Evolutionary conservation across 2,329 filamentous ascomycete genomes (phyloP).

Genomic region (Metarhizium robertsii): DNA sequence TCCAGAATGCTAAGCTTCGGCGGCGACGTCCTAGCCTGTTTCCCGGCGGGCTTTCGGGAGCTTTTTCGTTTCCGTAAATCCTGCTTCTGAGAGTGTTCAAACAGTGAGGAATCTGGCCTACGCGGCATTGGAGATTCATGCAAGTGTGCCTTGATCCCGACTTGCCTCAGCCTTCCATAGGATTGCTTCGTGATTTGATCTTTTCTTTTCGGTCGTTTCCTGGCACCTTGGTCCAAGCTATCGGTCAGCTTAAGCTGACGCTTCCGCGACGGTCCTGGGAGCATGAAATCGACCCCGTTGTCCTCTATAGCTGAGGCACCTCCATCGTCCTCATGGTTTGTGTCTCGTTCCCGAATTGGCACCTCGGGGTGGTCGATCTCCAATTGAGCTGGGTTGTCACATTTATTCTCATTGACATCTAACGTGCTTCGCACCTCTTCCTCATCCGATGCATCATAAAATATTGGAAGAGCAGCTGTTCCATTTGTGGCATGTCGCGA

Average conservation of each 20-base stretch:
- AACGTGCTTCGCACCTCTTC: not conserved
- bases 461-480: conserved; percentile 21
- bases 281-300: conserved; percentile 42
- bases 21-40: conserved; percentile 13
- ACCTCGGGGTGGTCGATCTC: not conserved
- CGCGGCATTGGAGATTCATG: not conserved
- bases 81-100: not conserved
- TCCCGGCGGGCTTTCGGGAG: not conserved
- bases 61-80: not conserved
- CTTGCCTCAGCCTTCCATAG: conserved; percentile 16
- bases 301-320: conserved; percentile 38
- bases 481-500: conserved; percentile 24
- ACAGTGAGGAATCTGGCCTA: not conserved
- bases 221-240: conserved; percentile 8
- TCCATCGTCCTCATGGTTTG: conserved; percentile 18
- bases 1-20: conserved; percentile 53
- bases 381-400: not conserved
- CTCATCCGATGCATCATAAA: conserved; percentile 33
- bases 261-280: conserved; percentile 30
- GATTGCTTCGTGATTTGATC: conserved; percentile 14
- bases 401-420: not conserved
- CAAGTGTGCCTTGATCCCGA: conserved; percentile 22
- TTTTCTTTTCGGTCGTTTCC: conserved; percentile 12
- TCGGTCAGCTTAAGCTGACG: conserved; percentile 23
- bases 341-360: not conserved